These are phyloP conservation scores for Lactifluus echinatus DNA, from an alignment of 768 basidiomycete species.

Conservation along the genomic window DNA sequence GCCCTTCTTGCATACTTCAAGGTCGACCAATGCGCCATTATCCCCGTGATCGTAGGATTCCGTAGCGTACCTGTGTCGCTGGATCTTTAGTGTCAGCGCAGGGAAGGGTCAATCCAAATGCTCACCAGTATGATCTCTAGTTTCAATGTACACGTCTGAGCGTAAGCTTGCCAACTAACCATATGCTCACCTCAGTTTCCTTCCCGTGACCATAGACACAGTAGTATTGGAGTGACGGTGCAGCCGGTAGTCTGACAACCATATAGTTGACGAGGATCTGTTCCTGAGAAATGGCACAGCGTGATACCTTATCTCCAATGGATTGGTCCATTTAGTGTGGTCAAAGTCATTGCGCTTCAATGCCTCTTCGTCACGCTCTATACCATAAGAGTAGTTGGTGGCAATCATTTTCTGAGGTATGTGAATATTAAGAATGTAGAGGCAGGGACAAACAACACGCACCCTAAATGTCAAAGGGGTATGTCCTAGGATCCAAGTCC, in stretches of 20 bases:
- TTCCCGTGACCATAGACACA: conserved; percentile 96
- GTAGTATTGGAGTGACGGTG: conserved; percentile 86
- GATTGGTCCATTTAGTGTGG: conserved; percentile 87
- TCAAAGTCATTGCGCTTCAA: conserved; percentile 63
- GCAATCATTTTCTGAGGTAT: conserved; percentile 61
- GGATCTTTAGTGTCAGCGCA: not conserved
- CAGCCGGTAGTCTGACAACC: conserved; percentile 60
- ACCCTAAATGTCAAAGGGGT: conserved; percentile 81
- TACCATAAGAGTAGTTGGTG: conserved; percentile 81
- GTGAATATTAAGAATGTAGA: not conserved
- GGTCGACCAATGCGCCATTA: not conserved
- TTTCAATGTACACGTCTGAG: not conserved
- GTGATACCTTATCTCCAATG: conserved; percentile 58
- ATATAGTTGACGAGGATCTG: not conserved
- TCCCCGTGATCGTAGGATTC: conserved; percentile 48
- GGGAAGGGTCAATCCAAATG: not conserved
- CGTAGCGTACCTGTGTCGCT: conserved; percentile 56
- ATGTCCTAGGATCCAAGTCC: conserved; percentile 71
- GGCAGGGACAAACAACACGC: conserved; percentile 9
- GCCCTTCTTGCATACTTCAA: conserved; percentile 38
- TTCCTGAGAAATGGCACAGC: not conserved
- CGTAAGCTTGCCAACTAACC: not conserved
- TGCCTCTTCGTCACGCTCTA: conserved; percentile 64
- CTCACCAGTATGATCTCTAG: conserved; percentile 79
- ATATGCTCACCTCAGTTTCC: conserved; percentile 68